A percentile compares a stretch with the other conserved stretches of the same genome.
Evolutionary conservation across 139 green algal genomes (phyloP).

Genomic region (Gonium pectorale): DNA sequence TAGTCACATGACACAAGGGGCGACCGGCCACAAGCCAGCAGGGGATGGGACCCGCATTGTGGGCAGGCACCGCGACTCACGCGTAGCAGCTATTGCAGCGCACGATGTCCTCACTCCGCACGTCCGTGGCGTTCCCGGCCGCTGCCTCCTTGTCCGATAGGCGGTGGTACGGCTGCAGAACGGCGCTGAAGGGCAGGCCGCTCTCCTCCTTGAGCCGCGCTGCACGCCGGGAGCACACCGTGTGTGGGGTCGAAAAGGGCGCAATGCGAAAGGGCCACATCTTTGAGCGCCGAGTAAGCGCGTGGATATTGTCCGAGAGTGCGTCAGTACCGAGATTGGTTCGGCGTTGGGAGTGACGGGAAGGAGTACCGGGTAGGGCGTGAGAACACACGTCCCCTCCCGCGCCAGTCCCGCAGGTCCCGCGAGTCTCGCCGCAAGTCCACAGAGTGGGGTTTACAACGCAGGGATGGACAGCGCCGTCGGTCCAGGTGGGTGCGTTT

Average conservation of each 20-base stretch:
- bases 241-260: neutral
- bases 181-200: conserved; percentile 73
- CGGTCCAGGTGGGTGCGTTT: neutral
- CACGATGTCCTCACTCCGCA: conserved; percentile 50
- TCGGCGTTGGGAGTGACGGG: neutral
- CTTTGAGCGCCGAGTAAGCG: too few species aligned
- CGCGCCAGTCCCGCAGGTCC: too few species aligned
- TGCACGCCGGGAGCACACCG: conserved; percentile 35
- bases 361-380: neutral
- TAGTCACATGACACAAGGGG: too few species aligned
- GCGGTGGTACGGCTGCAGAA: conserved; percentile 52
- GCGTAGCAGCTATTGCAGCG: conserved; percentile 75
- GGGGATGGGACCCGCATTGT: too few species aligned
- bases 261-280: too few species aligned
- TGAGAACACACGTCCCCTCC: neutral
- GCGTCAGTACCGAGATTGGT: too few species aligned
- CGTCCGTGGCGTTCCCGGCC: neutral
- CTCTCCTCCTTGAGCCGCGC: conserved; percentile 72
- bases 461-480: neutral
- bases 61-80: conserved; percentile 40
- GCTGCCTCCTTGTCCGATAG: conserved; percentile 18
- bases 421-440: too few species aligned
- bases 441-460: too few species aligned
- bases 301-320: too few species aligned
- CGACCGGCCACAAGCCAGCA: too few species aligned